A percentile compares a stretch with the other conserved stretches of the same genome.
Conservation (phyloP, 495 filamentous ascomycete species). For the Trypethelium eluteriae region DNA sequence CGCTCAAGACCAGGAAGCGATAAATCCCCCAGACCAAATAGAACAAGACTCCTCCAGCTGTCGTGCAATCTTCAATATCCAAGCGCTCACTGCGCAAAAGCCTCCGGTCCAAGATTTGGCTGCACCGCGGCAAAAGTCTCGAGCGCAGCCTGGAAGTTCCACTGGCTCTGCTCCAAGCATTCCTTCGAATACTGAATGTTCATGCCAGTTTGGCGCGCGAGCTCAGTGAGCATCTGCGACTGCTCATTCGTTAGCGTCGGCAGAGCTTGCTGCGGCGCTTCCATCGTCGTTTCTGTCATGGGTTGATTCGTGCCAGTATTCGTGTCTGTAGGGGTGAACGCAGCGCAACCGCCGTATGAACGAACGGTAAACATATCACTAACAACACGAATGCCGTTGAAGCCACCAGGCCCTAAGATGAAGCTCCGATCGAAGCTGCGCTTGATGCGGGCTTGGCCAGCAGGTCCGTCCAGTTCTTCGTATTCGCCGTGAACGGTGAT, state of each 20-base stretch:
- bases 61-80: conserved; percentile 3
- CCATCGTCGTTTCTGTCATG: conserved; percentile 11
- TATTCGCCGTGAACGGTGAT: conserved; percentile 78
- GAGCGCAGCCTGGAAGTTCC: conserved; percentile 64
- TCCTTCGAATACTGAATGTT: conserved; percentile 61
- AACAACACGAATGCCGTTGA: conserved; percentile 62
- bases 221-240: conserved; percentile 50
- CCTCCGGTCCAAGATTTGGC: conserved; percentile 23
- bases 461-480: conserved; percentile 57
- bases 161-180: conserved; percentile 62
- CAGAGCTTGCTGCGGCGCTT: conserved; percentile 5
- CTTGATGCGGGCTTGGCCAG: conserved; percentile 45
- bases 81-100: conserved; percentile 19
- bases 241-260: conserved; percentile 18
- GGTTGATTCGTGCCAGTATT: conserved; percentile 15
- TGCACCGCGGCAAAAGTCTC: conserved; percentile 56
- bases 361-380: conserved; percentile 71
- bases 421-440: conserved; percentile 85
- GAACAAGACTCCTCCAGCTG: too few species aligned
- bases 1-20: too few species aligned
- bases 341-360: conserved; percentile 54
- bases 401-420: conserved; percentile 67
- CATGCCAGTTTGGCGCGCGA: conserved; percentile 64
- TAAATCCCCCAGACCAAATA: too few species aligned
- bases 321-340: conserved; percentile 44